A percentile compares a stretch with the other conserved stretches of the same genome.
Evolutionary conservation across 768 basidiomycete species (phyloP).

Genomic region (Mrakia hoshinonis): DNA sequence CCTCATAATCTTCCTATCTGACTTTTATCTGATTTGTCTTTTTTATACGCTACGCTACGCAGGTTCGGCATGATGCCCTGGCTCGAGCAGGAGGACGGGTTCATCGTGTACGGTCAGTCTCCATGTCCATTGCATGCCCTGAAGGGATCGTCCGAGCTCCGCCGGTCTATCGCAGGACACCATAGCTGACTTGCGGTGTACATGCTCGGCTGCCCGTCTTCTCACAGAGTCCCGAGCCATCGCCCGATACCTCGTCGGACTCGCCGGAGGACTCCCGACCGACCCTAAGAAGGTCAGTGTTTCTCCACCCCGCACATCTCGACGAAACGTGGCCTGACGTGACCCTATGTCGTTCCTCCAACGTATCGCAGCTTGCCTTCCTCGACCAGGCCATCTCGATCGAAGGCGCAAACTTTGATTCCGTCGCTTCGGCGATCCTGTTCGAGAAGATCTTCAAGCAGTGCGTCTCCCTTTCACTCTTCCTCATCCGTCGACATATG

Average conservation of each 20-base stretch:
- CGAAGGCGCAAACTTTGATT: slow-evolving; percentile 53
- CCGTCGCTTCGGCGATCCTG: slow-evolving; percentile 44
- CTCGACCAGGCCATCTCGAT: slow-evolving; percentile 44
- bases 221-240: slow-evolving; percentile 41
- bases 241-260: slow-evolving; percentile 51
- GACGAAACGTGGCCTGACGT: too few relatives aligned
- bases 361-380: slow-evolving; percentile 37
- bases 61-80: slow-evolving; percentile 57
- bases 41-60: too few relatives aligned
- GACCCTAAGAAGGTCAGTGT: slow-evolving; percentile 38
- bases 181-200: too few relatives aligned
- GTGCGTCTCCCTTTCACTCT: slow-evolving; percentile 38
- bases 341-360: too few relatives aligned
- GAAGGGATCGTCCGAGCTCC: background rate
- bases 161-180: too few relatives aligned
- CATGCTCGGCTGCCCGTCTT: background rate
- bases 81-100: slow-evolving; percentile 53
- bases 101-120: slow-evolving; percentile 46
- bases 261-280: slow-evolving; percentile 53
- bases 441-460: slow-evolving; percentile 50
- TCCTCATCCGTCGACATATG: too few relatives aligned
- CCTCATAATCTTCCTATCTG: too few relatives aligned
- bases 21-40: too few relatives aligned
- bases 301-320: too few relatives aligned
- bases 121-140: background rate